Evolutionary conservation across 1,139 yeast genomes (phyloP), one percentile per base, ranked within the genome.

Genomic region (Arxiozyma slooffiae): DNA sequence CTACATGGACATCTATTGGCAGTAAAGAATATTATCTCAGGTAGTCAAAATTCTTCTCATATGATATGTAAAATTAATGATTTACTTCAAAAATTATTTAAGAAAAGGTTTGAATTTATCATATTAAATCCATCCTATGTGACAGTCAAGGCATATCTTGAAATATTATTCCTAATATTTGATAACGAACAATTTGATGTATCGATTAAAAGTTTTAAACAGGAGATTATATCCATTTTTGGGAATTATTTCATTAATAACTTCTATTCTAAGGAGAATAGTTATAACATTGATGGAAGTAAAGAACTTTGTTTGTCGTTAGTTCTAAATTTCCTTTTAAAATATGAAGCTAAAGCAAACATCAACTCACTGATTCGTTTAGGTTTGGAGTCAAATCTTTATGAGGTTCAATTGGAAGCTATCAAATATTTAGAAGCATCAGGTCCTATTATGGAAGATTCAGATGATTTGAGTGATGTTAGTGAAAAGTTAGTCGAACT

Each of bases 1-100:
- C 59, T 74, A 0, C 94, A 85, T 62, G 94, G 94, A 1, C 62
- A 67, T 17, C 61, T 81, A 16, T 57, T 82, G 42, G 80, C 85
- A 8, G 65, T 72, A 8, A 40, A 42, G 16, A 38, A 39, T 30
- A 20, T 39, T 21, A 39, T 45, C 8, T 8, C n/a, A 39, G 4
- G 18, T 9, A 34, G 21, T 11, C 38, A 44, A 11, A 39, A 5
- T 3, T 18, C 17, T n/a, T 23, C 40, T 3, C 21, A 30, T 16
- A 17, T 42, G 7, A 22, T 26, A 42, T 7, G 20, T 18, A 45
- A 45, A 34, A 8, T 39, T 21, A 20, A 38, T 20, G 30, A 38
- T 5, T 6, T 45, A 14, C 22, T 45, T 26, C 16, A 39, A 30
- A 11, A 1, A 16, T n/a, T 39, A 7, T 7, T 56, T 39, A 30